phyloP scores from a whole-genome alignment of 2,329 filamentous ascomycete species.

The Nannizziopsis arthrosporioides region DNA sequence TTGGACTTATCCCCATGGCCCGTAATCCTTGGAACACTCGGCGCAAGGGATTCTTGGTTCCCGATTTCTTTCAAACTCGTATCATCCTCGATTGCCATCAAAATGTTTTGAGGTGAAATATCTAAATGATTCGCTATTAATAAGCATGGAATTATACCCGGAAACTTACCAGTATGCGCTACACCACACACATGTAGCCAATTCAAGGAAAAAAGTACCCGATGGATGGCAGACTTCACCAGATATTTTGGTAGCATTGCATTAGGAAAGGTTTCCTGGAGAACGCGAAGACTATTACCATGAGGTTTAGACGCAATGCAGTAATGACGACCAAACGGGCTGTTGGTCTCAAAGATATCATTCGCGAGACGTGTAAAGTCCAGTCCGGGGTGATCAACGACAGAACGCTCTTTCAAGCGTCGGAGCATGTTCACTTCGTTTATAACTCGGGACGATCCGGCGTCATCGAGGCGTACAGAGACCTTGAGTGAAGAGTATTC shows the following conservation, averaged over 20 bases:
- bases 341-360: conserved; percentile 19
- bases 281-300: conserved; percentile 18
- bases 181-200: conserved; percentile 16
- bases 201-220: conserved; percentile 14
- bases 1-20: not conserved
- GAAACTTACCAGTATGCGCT: conserved; percentile 17
- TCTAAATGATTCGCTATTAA: conserved; percentile 4
- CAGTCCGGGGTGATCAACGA: conserved; percentile 14
- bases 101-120: conserved; percentile 15
- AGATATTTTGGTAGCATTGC: conserved; percentile 16
- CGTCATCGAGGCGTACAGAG: conserved; percentile 11
- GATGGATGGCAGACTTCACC: conserved; percentile 15
- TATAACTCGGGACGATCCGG: conserved; percentile 5
- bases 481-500: conserved; percentile 17
- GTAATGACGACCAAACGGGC: conserved; percentile 14
- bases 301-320: conserved; percentile 20
- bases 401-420: conserved; percentile 13
- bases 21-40: conserved; percentile 11
- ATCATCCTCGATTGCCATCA: conserved; percentile 11
- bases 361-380: conserved; percentile 17
- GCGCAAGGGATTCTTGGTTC: conserved; percentile 9
- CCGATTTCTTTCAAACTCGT: conserved; percentile 11
- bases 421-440: conserved; percentile 19
- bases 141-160: not conserved
- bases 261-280: conserved; percentile 17